Evolutionary conservation across 73 alveolate species (phyloP).

Genomic region (Uronychia setigera): DNA sequence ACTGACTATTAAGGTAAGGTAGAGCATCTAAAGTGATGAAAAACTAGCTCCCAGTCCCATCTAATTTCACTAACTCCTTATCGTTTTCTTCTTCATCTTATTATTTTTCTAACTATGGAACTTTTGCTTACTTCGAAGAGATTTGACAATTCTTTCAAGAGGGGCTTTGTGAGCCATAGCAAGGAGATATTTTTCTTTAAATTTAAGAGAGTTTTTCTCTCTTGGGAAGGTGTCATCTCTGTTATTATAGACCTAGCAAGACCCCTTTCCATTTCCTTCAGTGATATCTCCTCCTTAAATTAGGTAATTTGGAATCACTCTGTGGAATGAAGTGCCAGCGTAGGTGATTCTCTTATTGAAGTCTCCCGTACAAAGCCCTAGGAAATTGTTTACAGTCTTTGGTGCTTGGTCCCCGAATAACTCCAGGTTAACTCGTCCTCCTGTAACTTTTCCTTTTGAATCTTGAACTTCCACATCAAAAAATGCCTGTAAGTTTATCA

Average conservation of each 20-base stretch:
- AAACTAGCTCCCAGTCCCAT: slow-evolving; percentile 50
- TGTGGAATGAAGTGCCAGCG: slow-evolving; percentile 42
- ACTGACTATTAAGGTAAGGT: slow-evolving; percentile 42
- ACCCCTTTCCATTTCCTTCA: slow-evolving; percentile 54
- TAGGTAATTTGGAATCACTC: slow-evolving; percentile 38
- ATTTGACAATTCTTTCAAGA: neutral
- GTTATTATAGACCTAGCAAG: slow-evolving; percentile 39
- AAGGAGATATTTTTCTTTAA: slow-evolving; percentile 55
- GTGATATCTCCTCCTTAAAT: slow-evolving; percentile 57
- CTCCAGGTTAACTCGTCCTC: slow-evolving; percentile 61
- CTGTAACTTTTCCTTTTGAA: neutral
- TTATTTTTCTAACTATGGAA: slow-evolving; percentile 6
- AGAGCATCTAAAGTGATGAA: slow-evolving; percentile 45
- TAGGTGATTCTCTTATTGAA: slow-evolving; percentile 16
- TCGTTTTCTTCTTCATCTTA: slow-evolving; percentile 34
- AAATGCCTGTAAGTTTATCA: neutral
- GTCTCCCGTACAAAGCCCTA: slow-evolving; percentile 61
- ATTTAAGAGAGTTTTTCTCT: slow-evolving; percentile 54
- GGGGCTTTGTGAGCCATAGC: slow-evolving; percentile 24
- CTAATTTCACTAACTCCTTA: neutral
- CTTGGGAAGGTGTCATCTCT: slow-evolving; percentile 13
- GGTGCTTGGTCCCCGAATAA: slow-evolving; percentile 71
- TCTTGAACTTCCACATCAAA: neutral
- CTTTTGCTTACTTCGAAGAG: neutral
- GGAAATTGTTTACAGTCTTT: slow-evolving; percentile 70